Conservation (phyloP, 228 moss, liverwort and hornwort species). For the Sphagnum magellanicum region DNA sequence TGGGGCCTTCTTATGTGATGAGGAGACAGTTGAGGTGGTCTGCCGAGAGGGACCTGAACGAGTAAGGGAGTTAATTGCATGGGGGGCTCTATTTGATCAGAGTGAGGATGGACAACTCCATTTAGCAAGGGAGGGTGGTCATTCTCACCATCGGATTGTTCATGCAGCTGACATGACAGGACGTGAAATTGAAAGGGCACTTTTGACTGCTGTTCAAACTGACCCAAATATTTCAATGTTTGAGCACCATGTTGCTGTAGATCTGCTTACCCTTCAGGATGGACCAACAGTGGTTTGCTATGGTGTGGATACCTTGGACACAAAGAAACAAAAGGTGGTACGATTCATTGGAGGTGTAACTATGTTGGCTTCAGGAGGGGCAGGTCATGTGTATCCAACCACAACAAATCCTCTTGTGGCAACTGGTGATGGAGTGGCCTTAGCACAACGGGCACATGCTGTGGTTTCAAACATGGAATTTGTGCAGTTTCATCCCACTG, state of each 20-base stretch:
- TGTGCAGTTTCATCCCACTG: conserved; percentile 98
- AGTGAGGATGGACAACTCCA: conserved; percentile 97
- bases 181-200: conserved; percentile 88
- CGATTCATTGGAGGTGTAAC: conserved; percentile 92
- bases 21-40: conserved; percentile 99
- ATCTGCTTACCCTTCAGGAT: conserved; percentile 87
- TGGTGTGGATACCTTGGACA: conserved; percentile 93
- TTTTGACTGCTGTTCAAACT: conserved; percentile 61
- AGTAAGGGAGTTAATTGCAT: conserved; percentile 89
- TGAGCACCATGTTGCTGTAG: conserved; percentile 88
- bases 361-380: conserved; percentile 98
- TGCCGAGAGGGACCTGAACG: conserved; percentile 98
- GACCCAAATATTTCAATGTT: conserved; percentile 77
- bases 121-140: conserved; percentile 92
- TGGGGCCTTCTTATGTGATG: conserved; percentile 94
- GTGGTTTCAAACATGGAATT: conserved; percentile 99
- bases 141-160: conserved; percentile 96
- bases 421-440: conserved; percentile 95
- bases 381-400: conserved; percentile 96
- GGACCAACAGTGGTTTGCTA: conserved; percentile 82
- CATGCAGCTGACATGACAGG: conserved; percentile 99
- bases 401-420: conserved; percentile 97
- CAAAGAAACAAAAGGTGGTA: conserved; percentile 57
- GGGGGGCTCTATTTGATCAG: conserved; percentile 91
- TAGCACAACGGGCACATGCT: conserved; percentile 91